A percentile compares a stretch with the other conserved stretches of the same genome.
phyloP scores from a whole-genome alignment of 2,329 filamentous ascomycete genomes.

The Acephala macrosclerotiorum region DNA sequence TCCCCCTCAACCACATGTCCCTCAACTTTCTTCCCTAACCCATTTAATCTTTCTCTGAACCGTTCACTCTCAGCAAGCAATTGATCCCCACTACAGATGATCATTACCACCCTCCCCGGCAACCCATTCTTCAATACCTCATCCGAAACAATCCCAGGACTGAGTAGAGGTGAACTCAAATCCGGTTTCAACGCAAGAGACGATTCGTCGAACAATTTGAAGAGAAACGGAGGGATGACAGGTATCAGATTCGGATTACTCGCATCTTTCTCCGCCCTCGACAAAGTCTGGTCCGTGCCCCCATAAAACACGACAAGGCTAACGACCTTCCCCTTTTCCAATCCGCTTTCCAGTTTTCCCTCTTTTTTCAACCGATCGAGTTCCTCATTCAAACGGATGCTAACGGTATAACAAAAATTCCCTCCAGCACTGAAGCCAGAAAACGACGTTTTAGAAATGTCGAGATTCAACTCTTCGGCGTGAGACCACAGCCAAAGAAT shows the following conservation, averaged over 20 bases:
- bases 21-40: constrained; percentile 30
- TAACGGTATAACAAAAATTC: constrained; percentile 26
- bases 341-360: background rate
- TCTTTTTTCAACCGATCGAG: constrained; percentile 6
- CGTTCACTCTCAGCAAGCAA: constrained; percentile 30
- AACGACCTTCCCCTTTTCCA: constrained; percentile 15
- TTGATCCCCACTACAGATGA: constrained; percentile 32
- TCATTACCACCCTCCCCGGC: constrained; percentile 28
- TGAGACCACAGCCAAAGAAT: constrained; percentile 48
- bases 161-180: constrained; percentile 22
- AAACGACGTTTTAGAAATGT: constrained; percentile 46
- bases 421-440: constrained; percentile 56
- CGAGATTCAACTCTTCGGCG: constrained; percentile 26
- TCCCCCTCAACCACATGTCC: constrained; percentile 31
- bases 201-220: constrained; percentile 25
- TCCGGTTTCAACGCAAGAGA: constrained; percentile 28
- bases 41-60: constrained; percentile 29
- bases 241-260: constrained; percentile 21
- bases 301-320: constrained; percentile 27
- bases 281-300: constrained; percentile 13
- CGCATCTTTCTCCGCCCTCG: constrained; percentile 16
- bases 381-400: constrained; percentile 22
- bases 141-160: constrained; percentile 29
- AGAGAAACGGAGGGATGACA: constrained; percentile 19
- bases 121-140: constrained; percentile 25